These are phyloP conservation scores for Medicago lupulina DNA, from an alignment of 306 rosid species.

Conservation along the genomic window DNA sequence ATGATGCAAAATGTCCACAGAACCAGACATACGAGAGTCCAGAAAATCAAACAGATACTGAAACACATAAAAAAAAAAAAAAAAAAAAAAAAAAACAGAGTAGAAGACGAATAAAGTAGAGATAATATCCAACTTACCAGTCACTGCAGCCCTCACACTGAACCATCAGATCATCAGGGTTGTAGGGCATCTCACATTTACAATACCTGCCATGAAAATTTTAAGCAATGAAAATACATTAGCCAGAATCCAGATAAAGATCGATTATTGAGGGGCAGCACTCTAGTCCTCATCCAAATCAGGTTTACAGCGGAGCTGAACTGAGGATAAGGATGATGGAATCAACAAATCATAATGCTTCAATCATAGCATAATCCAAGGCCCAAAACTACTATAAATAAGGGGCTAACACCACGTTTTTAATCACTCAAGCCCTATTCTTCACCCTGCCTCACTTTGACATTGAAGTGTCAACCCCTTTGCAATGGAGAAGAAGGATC, in stretches of 20 bases:
- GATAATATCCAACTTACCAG: slow-evolving; percentile 66
- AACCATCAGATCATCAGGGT: slow-evolving; percentile 97
- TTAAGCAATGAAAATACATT: slow-evolving; percentile 36
- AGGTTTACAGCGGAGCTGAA: neutral
- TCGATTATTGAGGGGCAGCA: neutral
- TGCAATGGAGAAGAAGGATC: too few relatives aligned
- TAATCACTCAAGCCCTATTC: neutral
- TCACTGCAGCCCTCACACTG: slow-evolving; percentile 96
- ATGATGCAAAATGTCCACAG: slow-evolving; percentile 16
- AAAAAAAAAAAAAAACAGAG: slow-evolving; percentile 3
- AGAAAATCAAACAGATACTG: slow-evolving; percentile 27
- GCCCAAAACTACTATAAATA: neutral
- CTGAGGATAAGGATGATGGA: neutral
- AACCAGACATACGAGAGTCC: slow-evolving; percentile 30
- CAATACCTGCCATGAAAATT: slow-evolving; percentile 77
- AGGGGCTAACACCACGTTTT: neutral
- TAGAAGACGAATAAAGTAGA: slow-evolving; percentile 3
- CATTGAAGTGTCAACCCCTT: neutral
- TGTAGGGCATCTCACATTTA: slow-evolving; percentile 99
- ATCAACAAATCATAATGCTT: neutral
- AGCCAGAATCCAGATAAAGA: slow-evolving; percentile 34
- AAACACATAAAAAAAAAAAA: neutral
- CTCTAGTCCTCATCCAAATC: neutral
- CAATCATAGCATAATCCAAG: neutral
- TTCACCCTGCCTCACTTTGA: neutral